phyloP scores from a whole-genome alignment of 371 early-diverging fungal genomes.

The Actinomortierella wolfii region DNA sequence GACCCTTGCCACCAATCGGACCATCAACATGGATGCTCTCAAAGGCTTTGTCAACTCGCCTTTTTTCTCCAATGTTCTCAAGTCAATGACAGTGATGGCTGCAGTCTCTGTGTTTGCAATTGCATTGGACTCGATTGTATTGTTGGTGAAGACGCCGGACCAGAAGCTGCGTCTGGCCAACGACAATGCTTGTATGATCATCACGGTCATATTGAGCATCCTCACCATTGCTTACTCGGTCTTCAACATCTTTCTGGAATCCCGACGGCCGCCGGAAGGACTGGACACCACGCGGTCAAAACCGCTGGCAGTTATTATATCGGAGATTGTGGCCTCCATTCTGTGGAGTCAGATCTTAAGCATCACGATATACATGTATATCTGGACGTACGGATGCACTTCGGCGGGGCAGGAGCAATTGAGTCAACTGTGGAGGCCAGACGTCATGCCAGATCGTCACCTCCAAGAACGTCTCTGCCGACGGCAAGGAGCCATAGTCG shows the following conservation, averaged over 20 bases:
- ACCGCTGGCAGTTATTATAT: slow-evolving; percentile 36
- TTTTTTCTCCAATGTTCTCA: slow-evolving; percentile 41
- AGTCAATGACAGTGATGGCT: slow-evolving; percentile 30
- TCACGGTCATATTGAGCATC: slow-evolving; percentile 23
- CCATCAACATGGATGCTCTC: slow-evolving; percentile 36
- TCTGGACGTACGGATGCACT: slow-evolving; percentile 43
- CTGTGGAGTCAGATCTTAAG: slow-evolving; percentile 41
- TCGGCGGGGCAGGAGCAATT: slow-evolving; percentile 13
- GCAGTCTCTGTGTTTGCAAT: slow-evolving; percentile 37
- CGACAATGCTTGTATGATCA: slow-evolving; percentile 28
- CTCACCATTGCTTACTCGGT: slow-evolving; percentile 39
- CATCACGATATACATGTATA: slow-evolving; percentile 42
- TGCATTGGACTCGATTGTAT: slow-evolving; percentile 26
- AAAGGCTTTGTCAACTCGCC: slow-evolving; percentile 40
- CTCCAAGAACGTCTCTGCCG: slow-evolving; percentile 27
- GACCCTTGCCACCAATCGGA: slow-evolving; percentile 26
- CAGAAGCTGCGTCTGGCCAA: slow-evolving; percentile 13
- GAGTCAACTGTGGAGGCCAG: slow-evolving; percentile 11
- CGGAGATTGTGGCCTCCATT: slow-evolving; percentile 43
- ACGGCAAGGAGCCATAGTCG: slow-evolving; percentile 44
- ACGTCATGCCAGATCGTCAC: slow-evolving; percentile 10
- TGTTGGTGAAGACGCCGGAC: slow-evolving; percentile 18
- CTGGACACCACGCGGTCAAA: slow-evolving; percentile 40
- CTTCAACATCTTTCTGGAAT: slow-evolving; percentile 45
- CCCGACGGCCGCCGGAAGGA: slow-evolving; percentile 44